Base-by-base conservation (phyloP, 2,329 filamentous ascomycete genomes). In the Colletotrichum acutatum region DNA sequence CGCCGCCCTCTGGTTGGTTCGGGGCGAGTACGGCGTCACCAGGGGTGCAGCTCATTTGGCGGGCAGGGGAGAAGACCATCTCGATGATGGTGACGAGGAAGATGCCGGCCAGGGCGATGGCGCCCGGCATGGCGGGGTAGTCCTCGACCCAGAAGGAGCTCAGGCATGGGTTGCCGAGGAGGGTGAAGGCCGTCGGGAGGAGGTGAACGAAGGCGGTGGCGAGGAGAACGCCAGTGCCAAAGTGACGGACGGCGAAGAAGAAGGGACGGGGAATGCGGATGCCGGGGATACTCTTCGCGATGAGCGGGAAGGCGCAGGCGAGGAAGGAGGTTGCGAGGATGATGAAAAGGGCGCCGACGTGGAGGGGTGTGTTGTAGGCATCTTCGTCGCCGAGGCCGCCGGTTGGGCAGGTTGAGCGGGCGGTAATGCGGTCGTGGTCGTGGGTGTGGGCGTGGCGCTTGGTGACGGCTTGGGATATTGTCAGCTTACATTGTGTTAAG, bases 161-260 rank as follows among this genome's bases (percentile, higher is more conserved):
- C 1, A 97, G 89, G 78, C 91, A 93, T 12, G 90, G 90, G 76
- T 92, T 85, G 53, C 86, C 90, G 12, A 92, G 85, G 8, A 90
- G 90, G 66, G 85, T 79, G 75, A 93, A 93, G 5, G 91, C 91
- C 2, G 89, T 93, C 57, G 90, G 91, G 9, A 92, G 87, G 37
- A 92, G 84, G 83, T 95, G 93, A 34, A 95, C 93, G 78, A 97
- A 96, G 65, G 94, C 93, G 1, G 94, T 96, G 30, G 94, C 90
- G 57, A 91, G 87, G 37, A 89, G 86, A 24, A 97, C 94, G 71
- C 94, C 94, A 9, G 94, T 96, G 76, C 94, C 93, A 76, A 94
- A 94, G 84, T 94, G 92, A 74, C 89, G 86, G 61, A 90, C 87
- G 64, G 84, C 80, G 78, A 90, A 90, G 81, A 90, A 88, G 80